Conservation (phyloP, 1,284 basidiomycete species). For the Wallemia ichthyophaga region DNA sequence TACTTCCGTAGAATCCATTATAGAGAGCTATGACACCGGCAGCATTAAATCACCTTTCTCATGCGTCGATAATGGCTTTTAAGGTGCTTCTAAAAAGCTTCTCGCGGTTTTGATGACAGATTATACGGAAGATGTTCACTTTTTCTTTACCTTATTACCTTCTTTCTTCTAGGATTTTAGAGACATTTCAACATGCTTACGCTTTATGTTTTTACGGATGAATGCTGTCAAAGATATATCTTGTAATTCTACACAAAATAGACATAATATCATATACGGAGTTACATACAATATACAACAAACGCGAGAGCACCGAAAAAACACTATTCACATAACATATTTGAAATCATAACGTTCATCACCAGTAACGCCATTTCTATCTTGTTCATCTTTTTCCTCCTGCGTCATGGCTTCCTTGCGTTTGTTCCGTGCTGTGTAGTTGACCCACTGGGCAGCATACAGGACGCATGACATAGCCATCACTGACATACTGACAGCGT, state of each 20-base stretch:
- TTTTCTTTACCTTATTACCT: too few species aligned
- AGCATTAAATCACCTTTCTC: slow-evolving; percentile 5
- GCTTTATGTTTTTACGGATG: too few species aligned
- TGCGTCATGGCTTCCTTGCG: neutral
- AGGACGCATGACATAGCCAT: neutral
- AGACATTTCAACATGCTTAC: too few species aligned
- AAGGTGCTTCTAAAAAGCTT: too few species aligned
- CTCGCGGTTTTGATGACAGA: too few species aligned
- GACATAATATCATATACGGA: too few species aligned
- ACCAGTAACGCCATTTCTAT: neutral
- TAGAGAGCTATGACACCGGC: slow-evolving; percentile 14
- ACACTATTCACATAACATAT: neutral
- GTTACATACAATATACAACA: too few species aligned
- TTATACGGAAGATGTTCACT: too few species aligned
- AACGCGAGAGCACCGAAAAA: too few species aligned
- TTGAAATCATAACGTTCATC: neutral
- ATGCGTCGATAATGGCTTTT: neutral
- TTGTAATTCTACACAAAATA: too few species aligned
- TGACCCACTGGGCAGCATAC: neutral
- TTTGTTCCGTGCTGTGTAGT: neutral
- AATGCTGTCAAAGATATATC: too few species aligned
- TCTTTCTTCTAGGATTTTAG: too few species aligned
- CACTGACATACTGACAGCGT: neutral
- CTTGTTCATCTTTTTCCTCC: neutral
- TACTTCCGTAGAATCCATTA: slow-evolving; percentile 20